These are phyloP conservation scores for Saccharomyces hybrid DNA, from an alignment of 1,139 yeast genomes.

Conservation along the genomic window DNA sequence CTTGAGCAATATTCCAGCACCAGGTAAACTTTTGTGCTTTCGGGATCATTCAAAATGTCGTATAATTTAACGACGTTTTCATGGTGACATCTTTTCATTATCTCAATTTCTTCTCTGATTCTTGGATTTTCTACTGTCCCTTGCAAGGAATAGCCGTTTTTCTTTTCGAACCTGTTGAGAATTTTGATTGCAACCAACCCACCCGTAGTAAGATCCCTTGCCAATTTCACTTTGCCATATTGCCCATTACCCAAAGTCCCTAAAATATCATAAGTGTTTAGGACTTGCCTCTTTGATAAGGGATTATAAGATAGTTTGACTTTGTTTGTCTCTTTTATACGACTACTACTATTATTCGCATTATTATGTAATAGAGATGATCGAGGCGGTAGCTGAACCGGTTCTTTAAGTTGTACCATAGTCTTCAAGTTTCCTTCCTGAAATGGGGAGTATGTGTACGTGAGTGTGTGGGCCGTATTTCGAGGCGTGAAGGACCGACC, in stretches of 20 bases:
- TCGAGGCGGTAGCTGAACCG: neutral
- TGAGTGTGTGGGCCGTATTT: no score
- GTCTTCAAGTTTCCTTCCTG: neutral
- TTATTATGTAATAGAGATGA: neutral
- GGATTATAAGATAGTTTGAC: conserved; percentile 88
- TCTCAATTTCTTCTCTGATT: conserved; percentile 76
- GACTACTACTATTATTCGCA: neutral
- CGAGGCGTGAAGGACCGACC: neutral
- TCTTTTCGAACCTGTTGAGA: conserved; percentile 61
- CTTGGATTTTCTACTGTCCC: neutral
- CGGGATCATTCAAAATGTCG: conserved; percentile 85
- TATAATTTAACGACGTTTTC: conserved; percentile 79
- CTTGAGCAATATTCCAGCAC: conserved; percentile 86
- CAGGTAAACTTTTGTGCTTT: conserved; percentile 77
- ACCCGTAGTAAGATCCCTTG: conserved; percentile 60
- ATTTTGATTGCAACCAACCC: conserved; percentile 88
- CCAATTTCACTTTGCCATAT: conserved; percentile 94
- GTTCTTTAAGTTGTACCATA: neutral
- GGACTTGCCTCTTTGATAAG: conserved; percentile 67
- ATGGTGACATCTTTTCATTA: conserved; percentile 88
- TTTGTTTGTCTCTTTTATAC: conserved; percentile 69
- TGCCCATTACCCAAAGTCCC: conserved; percentile 90
- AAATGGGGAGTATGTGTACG: neutral
- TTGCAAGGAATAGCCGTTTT: conserved; percentile 4
- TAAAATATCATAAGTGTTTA: conserved; percentile 85